Percentiles rank a stretch among this genome's conserved stretches.
phyloP scores from a whole-genome alignment of 306 rosid species.

The Spatholobus suberectus region DNA sequence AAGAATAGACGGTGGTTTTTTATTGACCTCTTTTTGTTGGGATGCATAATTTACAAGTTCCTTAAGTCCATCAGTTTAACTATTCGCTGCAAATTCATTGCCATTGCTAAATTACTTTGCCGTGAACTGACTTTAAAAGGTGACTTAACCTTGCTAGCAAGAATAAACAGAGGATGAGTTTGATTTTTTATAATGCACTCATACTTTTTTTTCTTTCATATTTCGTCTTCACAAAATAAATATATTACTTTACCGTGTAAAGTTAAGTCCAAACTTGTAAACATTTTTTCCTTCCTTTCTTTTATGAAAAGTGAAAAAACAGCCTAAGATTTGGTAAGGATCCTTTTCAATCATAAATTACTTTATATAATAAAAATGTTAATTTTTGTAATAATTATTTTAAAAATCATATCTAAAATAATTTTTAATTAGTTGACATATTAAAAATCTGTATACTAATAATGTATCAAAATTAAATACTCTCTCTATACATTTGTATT shows the following conservation, averaged over 20 bases:
- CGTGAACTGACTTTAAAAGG: too few relatives aligned
- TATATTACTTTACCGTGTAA: too few relatives aligned
- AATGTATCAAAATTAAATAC: too few relatives aligned
- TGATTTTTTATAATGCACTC: background rate
- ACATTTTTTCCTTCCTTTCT: background rate
- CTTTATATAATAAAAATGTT: too few relatives aligned
- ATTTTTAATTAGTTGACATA: too few relatives aligned
- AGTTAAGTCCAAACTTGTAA: background rate
- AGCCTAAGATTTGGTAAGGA: background rate
- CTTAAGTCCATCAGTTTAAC: background rate
- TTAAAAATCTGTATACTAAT: too few relatives aligned
- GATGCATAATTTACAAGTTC: background rate
- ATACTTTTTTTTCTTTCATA: background rate
- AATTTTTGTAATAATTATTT: too few relatives aligned
- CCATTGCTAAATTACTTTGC: background rate
- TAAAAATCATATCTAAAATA: too few relatives aligned
- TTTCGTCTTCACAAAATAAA: background rate
- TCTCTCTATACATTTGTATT: too few relatives aligned
- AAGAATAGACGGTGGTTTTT: background rate
- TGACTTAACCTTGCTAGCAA: background rate
- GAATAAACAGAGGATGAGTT: background rate
- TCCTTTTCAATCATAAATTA: too few relatives aligned
- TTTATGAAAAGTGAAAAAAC: background rate
- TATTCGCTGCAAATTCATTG: background rate
- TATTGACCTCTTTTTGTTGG: conserved; percentile 3